These are phyloP conservation scores for Lactarius vividus DNA, from an alignment of 768 basidiomycete species.

Conservation along the genomic window DNA sequence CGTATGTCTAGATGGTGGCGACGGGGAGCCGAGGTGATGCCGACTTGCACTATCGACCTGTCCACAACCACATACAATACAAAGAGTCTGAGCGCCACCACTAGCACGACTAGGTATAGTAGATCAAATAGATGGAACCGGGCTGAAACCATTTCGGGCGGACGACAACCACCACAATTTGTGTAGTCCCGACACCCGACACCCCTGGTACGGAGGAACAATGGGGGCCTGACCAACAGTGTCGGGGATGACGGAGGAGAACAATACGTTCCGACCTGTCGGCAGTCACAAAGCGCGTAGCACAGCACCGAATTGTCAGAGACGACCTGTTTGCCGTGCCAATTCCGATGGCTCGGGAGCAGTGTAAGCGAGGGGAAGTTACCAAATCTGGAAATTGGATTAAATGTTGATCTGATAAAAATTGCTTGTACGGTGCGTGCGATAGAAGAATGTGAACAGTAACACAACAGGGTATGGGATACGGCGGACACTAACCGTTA, in stretches of 20 bases:
- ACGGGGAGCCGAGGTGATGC: conserved; percentile 8
- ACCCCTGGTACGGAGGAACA: not conserved
- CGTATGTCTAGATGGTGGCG: not conserved
- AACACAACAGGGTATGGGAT: not conserved
- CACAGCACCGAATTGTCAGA: not conserved
- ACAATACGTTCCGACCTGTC: conserved; percentile 5
- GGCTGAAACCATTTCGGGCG: not conserved
- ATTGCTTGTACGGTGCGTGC: not conserved
- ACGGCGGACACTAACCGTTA: not conserved
- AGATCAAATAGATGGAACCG: not conserved
- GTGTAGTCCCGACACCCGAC: not conserved
- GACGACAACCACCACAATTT: conserved; percentile 7
- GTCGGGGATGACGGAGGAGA: conserved; percentile 6
- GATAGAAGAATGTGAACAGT: not conserved
- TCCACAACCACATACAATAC: conserved; percentile 13
- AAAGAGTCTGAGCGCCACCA: conserved; percentile 12
- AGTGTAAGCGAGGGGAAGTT: not conserved
- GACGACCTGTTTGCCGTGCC: not conserved
- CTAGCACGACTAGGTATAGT: not conserved
- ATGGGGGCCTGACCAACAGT: not conserved
- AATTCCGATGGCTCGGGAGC: not conserved
- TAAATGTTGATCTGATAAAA: not conserved
- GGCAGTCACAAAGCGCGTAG: not conserved
- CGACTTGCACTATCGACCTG: not conserved
- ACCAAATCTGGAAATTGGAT: not conserved